phyloP scores from a whole-genome alignment of 768 basidiomycete species.

The Psilocybe azurescens region DNA sequence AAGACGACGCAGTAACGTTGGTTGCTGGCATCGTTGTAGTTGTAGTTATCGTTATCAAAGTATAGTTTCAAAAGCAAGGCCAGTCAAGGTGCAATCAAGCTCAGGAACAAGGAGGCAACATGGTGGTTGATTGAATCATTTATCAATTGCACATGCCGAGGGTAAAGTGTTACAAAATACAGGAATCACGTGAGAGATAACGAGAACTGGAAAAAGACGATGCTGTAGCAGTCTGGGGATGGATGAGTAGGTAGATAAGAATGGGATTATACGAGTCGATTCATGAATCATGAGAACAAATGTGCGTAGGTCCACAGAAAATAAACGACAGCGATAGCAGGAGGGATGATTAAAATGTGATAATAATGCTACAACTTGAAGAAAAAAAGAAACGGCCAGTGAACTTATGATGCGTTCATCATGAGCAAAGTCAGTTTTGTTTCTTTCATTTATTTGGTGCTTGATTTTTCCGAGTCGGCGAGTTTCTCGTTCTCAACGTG shows the following conservation, averaged over 20 bases:
- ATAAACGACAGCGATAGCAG: background rate
- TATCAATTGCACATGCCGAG: background rate
- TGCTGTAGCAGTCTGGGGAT: background rate
- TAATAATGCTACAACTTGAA: background rate
- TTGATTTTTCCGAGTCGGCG: background rate
- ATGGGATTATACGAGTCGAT: background rate
- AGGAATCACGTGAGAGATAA: background rate
- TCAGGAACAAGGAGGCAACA: background rate
- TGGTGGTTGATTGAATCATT: background rate
- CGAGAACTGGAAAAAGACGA: background rate
- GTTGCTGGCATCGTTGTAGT: background rate
- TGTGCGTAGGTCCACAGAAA: background rate
- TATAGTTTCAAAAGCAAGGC: too few relatives aligned
- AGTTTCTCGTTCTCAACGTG: background rate
- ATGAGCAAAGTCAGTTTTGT: too few relatives aligned
- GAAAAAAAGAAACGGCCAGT: background rate
- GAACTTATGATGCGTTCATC: background rate
- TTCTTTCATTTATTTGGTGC: background rate
- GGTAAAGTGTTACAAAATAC: background rate
- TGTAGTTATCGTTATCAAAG: background rate
- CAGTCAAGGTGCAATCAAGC: background rate
- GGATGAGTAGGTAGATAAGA: background rate
- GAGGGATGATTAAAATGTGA: background rate
- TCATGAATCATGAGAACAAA: background rate
- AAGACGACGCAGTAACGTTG: constrained; percentile 2